Evolutionary conservation across 2,329 filamentous ascomycete genomes (phyloP).

Genomic region (Arthrocladium fulminans): DNA sequence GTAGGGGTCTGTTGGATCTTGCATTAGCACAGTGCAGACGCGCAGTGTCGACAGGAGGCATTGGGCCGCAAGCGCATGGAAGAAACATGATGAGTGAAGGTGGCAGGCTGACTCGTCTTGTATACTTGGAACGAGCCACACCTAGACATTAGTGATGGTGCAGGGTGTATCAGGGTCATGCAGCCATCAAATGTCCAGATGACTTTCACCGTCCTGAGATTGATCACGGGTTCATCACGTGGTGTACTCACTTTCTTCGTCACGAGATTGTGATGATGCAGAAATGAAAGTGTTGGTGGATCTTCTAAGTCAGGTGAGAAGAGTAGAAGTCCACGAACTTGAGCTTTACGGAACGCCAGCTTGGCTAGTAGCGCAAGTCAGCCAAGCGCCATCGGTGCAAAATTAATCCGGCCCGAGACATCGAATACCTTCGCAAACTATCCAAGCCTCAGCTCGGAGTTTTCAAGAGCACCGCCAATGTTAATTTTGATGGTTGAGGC

Average conservation of each 20-base stretch:
- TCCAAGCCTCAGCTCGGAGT: too few species aligned
- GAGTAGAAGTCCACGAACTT: neutral
- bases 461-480: too few species aligned
- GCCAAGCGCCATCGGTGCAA: too few species aligned
- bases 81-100: neutral
- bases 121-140: neutral
- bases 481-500: too few species aligned
- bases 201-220: neutral
- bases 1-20: neutral
- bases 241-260: slow-evolving; percentile 1
- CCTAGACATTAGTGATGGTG: neutral
- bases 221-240: slow-evolving; percentile 6
- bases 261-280: neutral
- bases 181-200: slow-evolving; percentile 1
- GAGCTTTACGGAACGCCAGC: too few species aligned
- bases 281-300: neutral
- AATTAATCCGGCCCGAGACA: too few species aligned
- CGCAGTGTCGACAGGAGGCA: neutral
- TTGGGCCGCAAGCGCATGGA: neutral
- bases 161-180: neutral
- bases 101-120: neutral
- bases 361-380: too few species aligned
- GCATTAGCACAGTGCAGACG: neutral
- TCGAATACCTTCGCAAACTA: too few species aligned
- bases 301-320: neutral